Evolutionary conservation across 768 basidiomycete species (phyloP).

Genomic region (Porphyrellus cyaneotinctus): DNA sequence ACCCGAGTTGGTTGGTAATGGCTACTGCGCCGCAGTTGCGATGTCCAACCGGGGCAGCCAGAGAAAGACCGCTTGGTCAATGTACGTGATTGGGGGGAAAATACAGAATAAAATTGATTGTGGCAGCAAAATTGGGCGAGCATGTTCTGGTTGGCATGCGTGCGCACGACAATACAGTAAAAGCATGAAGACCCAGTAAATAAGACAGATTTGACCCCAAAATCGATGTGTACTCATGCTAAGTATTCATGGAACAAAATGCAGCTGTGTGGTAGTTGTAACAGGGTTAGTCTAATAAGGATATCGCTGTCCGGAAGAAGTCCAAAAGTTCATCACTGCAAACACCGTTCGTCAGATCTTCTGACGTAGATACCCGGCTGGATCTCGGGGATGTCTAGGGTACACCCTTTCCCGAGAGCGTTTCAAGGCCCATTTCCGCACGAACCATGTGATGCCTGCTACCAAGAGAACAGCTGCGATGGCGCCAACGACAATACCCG

Average conservation of each 20-base stretch:
- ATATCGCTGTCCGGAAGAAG: not conserved
- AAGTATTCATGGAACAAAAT: not conserved
- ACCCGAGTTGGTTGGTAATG: no score
- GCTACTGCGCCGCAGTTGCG: no score
- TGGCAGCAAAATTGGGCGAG: no score
- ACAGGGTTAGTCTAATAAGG: not conserved
- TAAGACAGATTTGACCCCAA: no score
- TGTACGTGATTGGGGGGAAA: no score
- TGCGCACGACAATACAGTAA: not conserved
- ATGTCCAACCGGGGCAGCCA: no score
- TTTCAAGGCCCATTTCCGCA: slow-evolving; percentile 46
- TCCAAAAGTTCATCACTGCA: not conserved
- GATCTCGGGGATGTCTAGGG: slow-evolving; percentile 21
- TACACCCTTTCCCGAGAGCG: slow-evolving; percentile 25
- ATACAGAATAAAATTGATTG: no score
- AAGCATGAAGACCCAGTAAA: not conserved
- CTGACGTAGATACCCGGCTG: slow-evolving; percentile 17
- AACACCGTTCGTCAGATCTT: not conserved
- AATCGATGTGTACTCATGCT: not conserved
- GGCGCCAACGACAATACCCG: slow-evolving; percentile 51
- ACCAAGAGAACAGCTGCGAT: slow-evolving; percentile 42
- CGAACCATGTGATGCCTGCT: slow-evolving; percentile 40
- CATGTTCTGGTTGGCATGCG: not conserved
- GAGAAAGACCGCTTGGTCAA: no score
- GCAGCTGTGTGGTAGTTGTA: not conserved